Base-by-base conservation (phyloP, 306 rosid species). In the Vigna radiata region DNA sequence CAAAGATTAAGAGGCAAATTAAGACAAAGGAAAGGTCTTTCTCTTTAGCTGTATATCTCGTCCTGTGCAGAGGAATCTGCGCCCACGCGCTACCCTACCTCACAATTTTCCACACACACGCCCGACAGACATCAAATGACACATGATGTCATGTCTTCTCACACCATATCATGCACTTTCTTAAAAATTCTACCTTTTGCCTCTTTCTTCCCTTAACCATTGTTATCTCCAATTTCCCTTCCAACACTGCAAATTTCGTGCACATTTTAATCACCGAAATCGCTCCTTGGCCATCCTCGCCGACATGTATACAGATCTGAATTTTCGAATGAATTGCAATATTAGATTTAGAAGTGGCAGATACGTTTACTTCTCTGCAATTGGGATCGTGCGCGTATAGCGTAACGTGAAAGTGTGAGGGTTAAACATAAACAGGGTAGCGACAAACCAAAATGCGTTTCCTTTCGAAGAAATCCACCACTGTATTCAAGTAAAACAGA, bases 401-500 rank as follows among this genome's bases (percentile, higher is more conserved):
- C 21, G 82, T 55, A 64, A 68, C 87, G 81, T 54, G 5, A 52
- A 19, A 74, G 65, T 60, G 60, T 18, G 1, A 15, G 15, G 64
- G 14, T 41, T 41, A 41, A 41, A 8, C n/a, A 29, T 50, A 52
- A 15, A 23, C 29, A 11, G 50, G 10, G 68, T 78, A 8, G 49
- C 61, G 83, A 78, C 86, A 83, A 39, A 74, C 18, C 16, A 66
- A 17, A 58, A 78, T 58, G 73, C 23, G 72, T 78, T 14, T 37
- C 31, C 33, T 43, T 27, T 44, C 76, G 58, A 54, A 31, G 73
- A 78, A 31, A 6, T 58, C 68, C 79, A 55, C 79, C 15, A 53
- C 10, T 44, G 63, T 33, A n/a, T 79, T 75, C 77, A 37, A 64
- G 75, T 77, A 71, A 76, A 4, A 29, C 4, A 8, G 62, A 63